These are phyloP conservation scores for Piper longum DNA, from an alignment of 164 flowering plant species.

Conservation along the genomic window DNA sequence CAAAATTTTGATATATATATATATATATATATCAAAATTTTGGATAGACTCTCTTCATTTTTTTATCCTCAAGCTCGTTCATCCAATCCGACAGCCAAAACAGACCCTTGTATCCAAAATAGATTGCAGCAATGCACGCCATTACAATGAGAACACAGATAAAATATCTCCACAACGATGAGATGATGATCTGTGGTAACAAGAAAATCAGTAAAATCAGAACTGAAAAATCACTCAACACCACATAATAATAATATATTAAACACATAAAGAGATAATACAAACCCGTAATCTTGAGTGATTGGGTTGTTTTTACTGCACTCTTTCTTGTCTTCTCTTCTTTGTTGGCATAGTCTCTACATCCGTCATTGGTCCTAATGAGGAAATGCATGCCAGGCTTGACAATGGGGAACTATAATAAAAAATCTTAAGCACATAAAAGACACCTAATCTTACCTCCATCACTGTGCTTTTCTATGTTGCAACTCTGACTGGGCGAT, in stretches of 20 bases:
- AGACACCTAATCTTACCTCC: constrained; percentile 34
- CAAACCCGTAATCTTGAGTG: constrained; percentile 54
- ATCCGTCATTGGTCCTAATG: constrained; percentile 34
- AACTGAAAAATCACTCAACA: neutral
- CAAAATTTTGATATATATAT: no score
- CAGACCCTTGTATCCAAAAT: constrained; percentile 68
- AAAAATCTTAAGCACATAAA: no score
- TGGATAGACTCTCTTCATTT: constrained; percentile 26
- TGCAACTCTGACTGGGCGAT: constrained; percentile 42
- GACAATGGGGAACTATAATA: no score
- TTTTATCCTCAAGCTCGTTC: constrained; percentile 60
- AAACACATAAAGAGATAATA: neutral
- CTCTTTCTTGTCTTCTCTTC: constrained; percentile 48
- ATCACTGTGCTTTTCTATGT: constrained; percentile 34
- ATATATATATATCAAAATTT: constrained; percentile 11
- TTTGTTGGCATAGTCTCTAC: constrained; percentile 34
- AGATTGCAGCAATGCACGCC: constrained; percentile 21
- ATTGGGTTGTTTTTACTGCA: constrained; percentile 11
- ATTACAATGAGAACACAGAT: constrained; percentile 19
- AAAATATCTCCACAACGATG: constrained; percentile 20
- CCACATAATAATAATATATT: no score
- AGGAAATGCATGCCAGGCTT: no score
- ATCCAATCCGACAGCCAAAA: constrained; percentile 70
- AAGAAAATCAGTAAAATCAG: neutral
- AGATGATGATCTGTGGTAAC: constrained; percentile 32